These are phyloP conservation scores for Boletus rubroflammeus DNA, from an alignment of 768 basidiomycete genomes.

Conservation along the genomic window DNA sequence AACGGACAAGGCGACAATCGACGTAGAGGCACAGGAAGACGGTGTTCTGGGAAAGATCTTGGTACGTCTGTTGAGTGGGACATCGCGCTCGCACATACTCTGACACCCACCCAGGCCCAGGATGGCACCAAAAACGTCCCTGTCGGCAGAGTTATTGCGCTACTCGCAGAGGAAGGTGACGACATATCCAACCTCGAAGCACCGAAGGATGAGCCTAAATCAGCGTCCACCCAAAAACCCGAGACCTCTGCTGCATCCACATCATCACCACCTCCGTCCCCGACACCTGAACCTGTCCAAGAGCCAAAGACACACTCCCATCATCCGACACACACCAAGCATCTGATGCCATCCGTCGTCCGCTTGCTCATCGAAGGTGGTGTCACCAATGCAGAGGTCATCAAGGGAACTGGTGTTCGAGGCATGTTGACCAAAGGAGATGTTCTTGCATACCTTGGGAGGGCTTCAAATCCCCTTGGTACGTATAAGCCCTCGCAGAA, in stretches of 20 bases:
- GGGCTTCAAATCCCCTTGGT: slow-evolving; percentile 73
- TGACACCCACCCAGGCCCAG: slow-evolving; percentile 42
- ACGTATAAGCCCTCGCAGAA: slow-evolving; percentile 55
- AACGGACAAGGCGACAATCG: slow-evolving; percentile 95
- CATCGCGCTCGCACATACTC: neutral
- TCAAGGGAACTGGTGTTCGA: slow-evolving; percentile 85
- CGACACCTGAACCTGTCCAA: slow-evolving; percentile 22
- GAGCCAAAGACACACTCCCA: slow-evolving; percentile 34
- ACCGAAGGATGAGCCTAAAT: slow-evolving; percentile 41
- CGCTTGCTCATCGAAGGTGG: slow-evolving; percentile 64
- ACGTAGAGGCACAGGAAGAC: slow-evolving; percentile 98
- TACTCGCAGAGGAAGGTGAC: slow-evolving; percentile 95
- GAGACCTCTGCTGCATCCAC: slow-evolving; percentile 21
- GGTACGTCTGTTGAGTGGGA: slow-evolving; percentile 42
- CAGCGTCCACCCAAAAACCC: slow-evolving; percentile 15
- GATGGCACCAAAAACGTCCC: slow-evolving; percentile 83
- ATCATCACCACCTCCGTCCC: slow-evolving; percentile 15
- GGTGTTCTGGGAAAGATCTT: slow-evolving; percentile 92
- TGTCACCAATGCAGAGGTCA: slow-evolving; percentile 55
- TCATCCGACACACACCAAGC: slow-evolving; percentile 51
- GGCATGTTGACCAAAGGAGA: slow-evolving; percentile 98
- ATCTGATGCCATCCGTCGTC: slow-evolving; percentile 87
- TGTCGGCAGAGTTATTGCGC: slow-evolving; percentile 86
- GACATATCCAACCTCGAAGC: slow-evolving; percentile 81
- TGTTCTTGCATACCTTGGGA: slow-evolving; percentile 81